Evolutionary conservation across 768 basidiomycete genomes (phyloP).

Genomic region (Leucosporidium yakuticum): DNA sequence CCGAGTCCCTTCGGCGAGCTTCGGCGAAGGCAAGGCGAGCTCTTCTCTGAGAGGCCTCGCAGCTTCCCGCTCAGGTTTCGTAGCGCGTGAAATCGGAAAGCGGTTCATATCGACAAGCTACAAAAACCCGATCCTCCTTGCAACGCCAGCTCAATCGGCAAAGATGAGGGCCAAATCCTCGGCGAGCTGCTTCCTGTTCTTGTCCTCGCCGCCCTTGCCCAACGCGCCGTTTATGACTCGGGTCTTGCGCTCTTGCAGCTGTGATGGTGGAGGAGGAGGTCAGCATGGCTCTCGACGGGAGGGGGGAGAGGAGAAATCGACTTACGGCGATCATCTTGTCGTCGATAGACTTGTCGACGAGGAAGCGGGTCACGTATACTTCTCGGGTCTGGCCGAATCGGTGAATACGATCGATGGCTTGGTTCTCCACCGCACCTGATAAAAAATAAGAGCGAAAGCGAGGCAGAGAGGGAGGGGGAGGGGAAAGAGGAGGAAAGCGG

Average conservation of each 20-base stretch:
- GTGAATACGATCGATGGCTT: slow-evolving; percentile 38
- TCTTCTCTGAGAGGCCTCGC: too few species aligned
- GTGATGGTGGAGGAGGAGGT: slow-evolving; percentile 42
- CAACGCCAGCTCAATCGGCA: slow-evolving; percentile 47
- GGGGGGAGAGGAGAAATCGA: neutral
- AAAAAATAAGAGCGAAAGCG: neutral
- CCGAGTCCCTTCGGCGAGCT: too few species aligned
- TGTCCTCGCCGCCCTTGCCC: slow-evolving; percentile 48
- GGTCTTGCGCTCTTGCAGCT: slow-evolving; percentile 79
- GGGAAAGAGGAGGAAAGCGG: too few species aligned
- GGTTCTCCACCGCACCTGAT: slow-evolving; percentile 28
- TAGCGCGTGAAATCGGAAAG: too few species aligned
- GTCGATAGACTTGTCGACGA: slow-evolving; percentile 36
- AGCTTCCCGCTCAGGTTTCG: too few species aligned
- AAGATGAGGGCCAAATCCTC: slow-evolving; percentile 79
- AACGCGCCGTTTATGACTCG: slow-evolving; percentile 82
- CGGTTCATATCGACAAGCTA: too few species aligned
- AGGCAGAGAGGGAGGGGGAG: neutral
- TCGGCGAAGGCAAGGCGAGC: too few species aligned
- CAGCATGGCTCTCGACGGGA: neutral
- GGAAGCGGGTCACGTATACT: slow-evolving; percentile 31
- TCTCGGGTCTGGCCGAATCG: slow-evolving; percentile 38
- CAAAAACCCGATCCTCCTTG: too few species aligned
- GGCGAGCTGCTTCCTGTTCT: slow-evolving; percentile 61
- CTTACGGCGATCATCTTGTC: slow-evolving; percentile 34